Conservation (phyloP, 1,139 yeast genomes). For the Yamadazyma aaseri region DNA sequence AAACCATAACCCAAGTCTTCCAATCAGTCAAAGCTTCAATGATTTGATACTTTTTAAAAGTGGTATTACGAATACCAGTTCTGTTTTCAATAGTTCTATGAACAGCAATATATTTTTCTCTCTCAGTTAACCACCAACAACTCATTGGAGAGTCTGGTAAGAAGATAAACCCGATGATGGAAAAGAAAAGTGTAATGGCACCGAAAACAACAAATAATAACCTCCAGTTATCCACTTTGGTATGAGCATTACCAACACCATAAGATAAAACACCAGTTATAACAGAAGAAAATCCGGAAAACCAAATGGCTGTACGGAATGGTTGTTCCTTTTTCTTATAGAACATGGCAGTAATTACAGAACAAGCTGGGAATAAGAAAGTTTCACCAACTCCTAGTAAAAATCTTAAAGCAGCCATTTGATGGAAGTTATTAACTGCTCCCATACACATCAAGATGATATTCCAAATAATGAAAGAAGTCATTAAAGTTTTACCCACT, state of each 20-base stretch:
- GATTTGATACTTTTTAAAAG: conserved; percentile 42
- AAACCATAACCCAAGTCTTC: conserved; percentile 43
- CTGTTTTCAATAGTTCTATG: conserved; percentile 20
- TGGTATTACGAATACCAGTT: conserved; percentile 44
- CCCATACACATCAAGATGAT: conserved; percentile 15
- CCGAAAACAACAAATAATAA: conserved; percentile 16
- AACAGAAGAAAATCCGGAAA: conserved; percentile 18
- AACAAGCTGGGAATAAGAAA: conserved; percentile 14
- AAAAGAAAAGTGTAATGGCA: conserved; percentile 12
- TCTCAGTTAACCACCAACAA: conserved; percentile 24
- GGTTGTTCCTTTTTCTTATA: conserved; percentile 16
- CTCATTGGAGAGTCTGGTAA: conserved; percentile 19
- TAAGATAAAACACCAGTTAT: conserved; percentile 17
- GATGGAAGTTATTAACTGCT: conserved; percentile 13
- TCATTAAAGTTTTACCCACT: conserved; percentile 13
- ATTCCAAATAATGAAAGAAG: conserved; percentile 16
- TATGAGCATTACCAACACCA: conserved; percentile 15
- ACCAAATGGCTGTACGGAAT: conserved; percentile 16
- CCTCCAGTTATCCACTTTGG: conserved; percentile 16
- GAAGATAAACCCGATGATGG: conserved; percentile 11
- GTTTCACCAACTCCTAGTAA: conserved; percentile 18
- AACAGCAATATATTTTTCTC: conserved; percentile 16
- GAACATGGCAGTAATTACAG: conserved; percentile 15
- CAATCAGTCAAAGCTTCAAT: conserved; percentile 47
- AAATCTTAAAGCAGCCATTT: conserved; percentile 16